Base-by-base conservation (phyloP, 2,329 filamentous ascomycete species). In the Uncinocarpus reesii region DNA sequence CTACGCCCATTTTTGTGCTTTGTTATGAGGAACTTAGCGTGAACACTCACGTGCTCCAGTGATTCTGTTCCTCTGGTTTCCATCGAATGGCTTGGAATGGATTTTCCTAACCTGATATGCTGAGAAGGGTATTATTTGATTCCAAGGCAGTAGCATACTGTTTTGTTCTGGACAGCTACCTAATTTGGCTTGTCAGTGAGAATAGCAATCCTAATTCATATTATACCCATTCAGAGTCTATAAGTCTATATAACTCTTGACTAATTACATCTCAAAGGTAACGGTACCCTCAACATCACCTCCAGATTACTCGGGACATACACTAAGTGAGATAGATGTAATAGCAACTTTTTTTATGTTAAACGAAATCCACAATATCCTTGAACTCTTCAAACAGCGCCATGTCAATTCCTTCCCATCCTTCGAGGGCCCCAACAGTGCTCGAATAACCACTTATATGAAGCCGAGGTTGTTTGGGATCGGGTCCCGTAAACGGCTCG, bases 321-420 rank as follows among this genome's bases (percentile, higher is more conserved):
- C 18, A 13, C 36, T 24, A 40, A 15, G 18, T 4, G 8, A 23
- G 11, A 29, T 1, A 32, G 11, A 15, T 20, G 16, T 16, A 4
- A 34, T 20, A 15, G 18, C 13, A 23, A 8, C n/a, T n/a, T 18
- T 16, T 13, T 24, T n/a, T 26, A 23, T 43, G n/a, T 58, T 51
- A 65, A 35, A 65, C 56, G 47, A 70, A 64, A 42, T 68, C 63
- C 46, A 69, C 62, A 50, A 66, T 57, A 42, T 67, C 62, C 34
- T 63, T 63, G 50, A 67, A 70, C 51, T 70, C 64, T 46, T 67
- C 60, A 46, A 69, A 53, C 28, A 71, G 42, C 37, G 57, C 55
- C 35, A 60, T 60, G 40, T 66, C 66, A 20, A 70, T 60, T 23
- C 62, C 65, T 20, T 65, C 61, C 65, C 65, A 68, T 21, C 40